Base-by-base conservation (phyloP, 805 yeast genomes). In the Candida saitoana region DNA sequence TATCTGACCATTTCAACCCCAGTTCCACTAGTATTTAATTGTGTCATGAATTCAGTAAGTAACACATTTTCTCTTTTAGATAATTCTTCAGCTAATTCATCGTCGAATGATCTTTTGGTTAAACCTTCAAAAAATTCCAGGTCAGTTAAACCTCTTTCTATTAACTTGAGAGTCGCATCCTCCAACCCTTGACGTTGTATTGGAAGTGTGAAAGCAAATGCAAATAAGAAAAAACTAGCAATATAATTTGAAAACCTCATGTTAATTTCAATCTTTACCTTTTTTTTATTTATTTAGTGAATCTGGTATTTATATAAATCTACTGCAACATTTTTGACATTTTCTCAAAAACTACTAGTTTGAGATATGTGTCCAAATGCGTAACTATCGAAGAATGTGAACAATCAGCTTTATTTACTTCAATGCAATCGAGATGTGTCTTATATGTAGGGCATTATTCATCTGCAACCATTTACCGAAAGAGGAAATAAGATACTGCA, bases 1-100 rank as follows among this genome's bases (percentile, higher is more conserved):
- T 18, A 41, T 34, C 45, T 44, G 2, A 38, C 44, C 18, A 45
- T 27, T 14, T 19, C n/a, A 4, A 47, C 49, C 17, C 50, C 50
- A 27, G 29, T 17, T 9, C 50, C 50, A 14, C 48, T 45, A 22
- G 36, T 40, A 25, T 47, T 47, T 20, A 47, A 35, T 16, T 41
- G 42, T 17, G 46, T 43, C 19, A 45, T 36, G 14, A 41, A 38
- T 6, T 41, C 39, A 30, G 50, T 47, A 18, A 47, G 42, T 18
- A 38, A 34, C 5, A n/a, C 16, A 17, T 20, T 22, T 38, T 38
- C 31, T 44, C 47, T 20, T 6, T 14, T 19, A 9, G 30, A 8
- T n/a, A 34, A 34, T 8, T 19, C 27, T 9, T 18, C 14, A 11
- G 12, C 15, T 6, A 11, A 4, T 30, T 15, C 25, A 24, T 32